Conservation (phyloP, 129 eudicot species). For the Chrysanthemum seticuspe region DNA sequence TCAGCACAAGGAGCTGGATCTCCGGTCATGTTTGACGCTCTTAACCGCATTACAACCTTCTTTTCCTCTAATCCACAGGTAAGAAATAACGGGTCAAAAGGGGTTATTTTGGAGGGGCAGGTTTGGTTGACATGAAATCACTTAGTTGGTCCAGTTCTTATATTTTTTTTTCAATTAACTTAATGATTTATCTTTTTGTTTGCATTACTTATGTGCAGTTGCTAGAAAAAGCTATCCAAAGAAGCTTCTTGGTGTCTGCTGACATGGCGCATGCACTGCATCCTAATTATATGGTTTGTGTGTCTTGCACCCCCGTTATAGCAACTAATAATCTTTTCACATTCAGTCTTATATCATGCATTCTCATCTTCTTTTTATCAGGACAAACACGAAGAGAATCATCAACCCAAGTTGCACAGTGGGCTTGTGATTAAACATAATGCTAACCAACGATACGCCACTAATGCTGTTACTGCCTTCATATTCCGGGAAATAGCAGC, state of each 20-base stretch:
- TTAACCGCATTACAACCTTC: slow-evolving; percentile 71
- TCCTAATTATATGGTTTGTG: slow-evolving; percentile 85
- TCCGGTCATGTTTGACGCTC: slow-evolving; percentile 91
- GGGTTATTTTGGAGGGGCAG: neutral
- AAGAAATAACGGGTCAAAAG: slow-evolving; percentile 1
- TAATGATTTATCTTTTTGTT: slow-evolving; percentile 20
- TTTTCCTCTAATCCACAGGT: slow-evolving; percentile 72
- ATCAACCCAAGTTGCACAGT: slow-evolving; percentile 91
- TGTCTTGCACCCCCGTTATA: neutral
- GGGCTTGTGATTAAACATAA: slow-evolving; percentile 96
- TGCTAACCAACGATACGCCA: slow-evolving; percentile 96
- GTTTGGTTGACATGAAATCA: neutral
- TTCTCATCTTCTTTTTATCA: slow-evolving; percentile 23
- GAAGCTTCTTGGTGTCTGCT: slow-evolving; percentile 90
- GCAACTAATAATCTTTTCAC: neutral
- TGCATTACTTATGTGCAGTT: slow-evolving; percentile 38
- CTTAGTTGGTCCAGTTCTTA: too few relatives aligned
- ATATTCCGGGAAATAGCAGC: slow-evolving; percentile 84
- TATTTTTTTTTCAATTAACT: neutral
- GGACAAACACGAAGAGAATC: slow-evolving; percentile 99
- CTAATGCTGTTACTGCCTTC: slow-evolving; percentile 91
- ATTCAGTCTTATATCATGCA: neutral
- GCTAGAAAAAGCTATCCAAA: slow-evolving; percentile 70
- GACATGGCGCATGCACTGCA: slow-evolving; percentile 99
- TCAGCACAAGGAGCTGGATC: slow-evolving; percentile 99